These are phyloP conservation scores for Fusarium sp. DNA, from an alignment of 2,329 filamentous ascomycete species.

Conservation along the genomic window DNA sequence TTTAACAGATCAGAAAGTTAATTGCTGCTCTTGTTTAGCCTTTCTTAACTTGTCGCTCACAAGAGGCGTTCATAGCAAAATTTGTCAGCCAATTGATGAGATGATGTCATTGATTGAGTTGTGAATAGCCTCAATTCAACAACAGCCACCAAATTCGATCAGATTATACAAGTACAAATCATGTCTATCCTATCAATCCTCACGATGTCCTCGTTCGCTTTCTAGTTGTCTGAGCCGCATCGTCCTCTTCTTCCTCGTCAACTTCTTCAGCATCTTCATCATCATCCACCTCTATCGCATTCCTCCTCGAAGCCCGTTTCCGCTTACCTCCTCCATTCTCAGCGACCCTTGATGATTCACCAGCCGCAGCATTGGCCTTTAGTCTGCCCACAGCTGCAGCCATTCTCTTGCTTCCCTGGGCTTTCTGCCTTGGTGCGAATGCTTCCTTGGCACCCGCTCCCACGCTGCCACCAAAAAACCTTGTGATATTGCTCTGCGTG, in stretches of 20 bases:
- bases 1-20: not conserved
- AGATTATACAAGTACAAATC: not conserved
- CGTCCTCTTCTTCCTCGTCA: slow-evolving; percentile 23
- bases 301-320: slow-evolving; percentile 36
- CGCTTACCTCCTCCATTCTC: slow-evolving; percentile 39
- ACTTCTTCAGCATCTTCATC: slow-evolving; percentile 30
- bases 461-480: slow-evolving; percentile 83
- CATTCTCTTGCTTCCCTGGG: slow-evolving; percentile 78
- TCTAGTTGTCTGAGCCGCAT: slow-evolving; percentile 15
- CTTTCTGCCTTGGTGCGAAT: slow-evolving; percentile 77
- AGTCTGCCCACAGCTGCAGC: slow-evolving; percentile 78
- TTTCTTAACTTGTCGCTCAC: not conserved
- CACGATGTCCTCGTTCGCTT: slow-evolving; percentile 38
- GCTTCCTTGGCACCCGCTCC: slow-evolving; percentile 74
- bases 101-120: slow-evolving; percentile 3
- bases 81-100: not conserved
- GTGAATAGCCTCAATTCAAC: slow-evolving; percentile 12
- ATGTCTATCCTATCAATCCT: not conserved
- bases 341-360: slow-evolving; percentile 7
- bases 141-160: not conserved
- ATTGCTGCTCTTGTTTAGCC: not conserved
- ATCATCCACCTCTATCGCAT: slow-evolving; percentile 22
- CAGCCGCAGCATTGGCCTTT: slow-evolving; percentile 53
- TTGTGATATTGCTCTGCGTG: slow-evolving; percentile 96
- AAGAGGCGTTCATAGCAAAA: not conserved